These are phyloP conservation scores for Suhomyces guaymorum DNA, from an alignment of 1,139 yeast genomes.

Conservation along the genomic window DNA sequence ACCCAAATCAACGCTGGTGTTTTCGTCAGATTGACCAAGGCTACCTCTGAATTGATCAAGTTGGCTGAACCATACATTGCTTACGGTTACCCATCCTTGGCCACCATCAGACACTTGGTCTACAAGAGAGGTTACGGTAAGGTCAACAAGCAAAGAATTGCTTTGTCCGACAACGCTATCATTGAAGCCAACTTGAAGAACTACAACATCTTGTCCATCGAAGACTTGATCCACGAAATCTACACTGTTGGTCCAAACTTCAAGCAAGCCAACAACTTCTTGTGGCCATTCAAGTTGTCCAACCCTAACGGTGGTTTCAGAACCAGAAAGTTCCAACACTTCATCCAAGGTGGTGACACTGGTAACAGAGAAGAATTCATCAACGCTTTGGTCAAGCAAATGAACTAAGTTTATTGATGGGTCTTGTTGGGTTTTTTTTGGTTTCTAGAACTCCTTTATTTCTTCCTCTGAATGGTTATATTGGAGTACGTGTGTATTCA, in stretches of 20 bases:
- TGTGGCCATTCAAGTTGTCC: constrained; percentile 99
- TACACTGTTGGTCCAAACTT: constrained; percentile 99
- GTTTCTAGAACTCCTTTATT: constrained; percentile 15
- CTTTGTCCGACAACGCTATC: constrained; percentile 91
- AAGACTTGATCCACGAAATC: constrained; percentile 98
- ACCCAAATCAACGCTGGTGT: constrained; percentile 98
- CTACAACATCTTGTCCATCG: constrained; percentile 94
- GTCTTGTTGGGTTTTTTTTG: constrained; percentile 12
- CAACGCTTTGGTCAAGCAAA: constrained; percentile 96
- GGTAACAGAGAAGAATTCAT: constrained; percentile 99
- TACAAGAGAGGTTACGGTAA: constrained; percentile 99
- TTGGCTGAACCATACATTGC: constrained; percentile 99
- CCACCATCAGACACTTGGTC: constrained; percentile 93
- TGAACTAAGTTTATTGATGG: constrained; percentile 60
- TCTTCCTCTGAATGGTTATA: constrained; percentile 17
- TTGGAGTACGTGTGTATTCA: constrained; percentile 14
- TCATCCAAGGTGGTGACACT: constrained; percentile 99
- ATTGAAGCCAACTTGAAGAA: constrained; percentile 93
- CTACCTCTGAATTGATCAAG: constrained; percentile 93
- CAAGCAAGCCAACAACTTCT: constrained; percentile 99
- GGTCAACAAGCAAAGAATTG: constrained; percentile 97
- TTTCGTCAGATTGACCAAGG: constrained; percentile 97
- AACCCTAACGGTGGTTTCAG: constrained; percentile 99
- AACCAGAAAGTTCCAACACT: constrained; percentile 99
- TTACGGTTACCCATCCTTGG: constrained; percentile 98